Base-by-base conservation (phyloP, 176 grass and related monocot genomes). In the Areca catechu region DNA sequence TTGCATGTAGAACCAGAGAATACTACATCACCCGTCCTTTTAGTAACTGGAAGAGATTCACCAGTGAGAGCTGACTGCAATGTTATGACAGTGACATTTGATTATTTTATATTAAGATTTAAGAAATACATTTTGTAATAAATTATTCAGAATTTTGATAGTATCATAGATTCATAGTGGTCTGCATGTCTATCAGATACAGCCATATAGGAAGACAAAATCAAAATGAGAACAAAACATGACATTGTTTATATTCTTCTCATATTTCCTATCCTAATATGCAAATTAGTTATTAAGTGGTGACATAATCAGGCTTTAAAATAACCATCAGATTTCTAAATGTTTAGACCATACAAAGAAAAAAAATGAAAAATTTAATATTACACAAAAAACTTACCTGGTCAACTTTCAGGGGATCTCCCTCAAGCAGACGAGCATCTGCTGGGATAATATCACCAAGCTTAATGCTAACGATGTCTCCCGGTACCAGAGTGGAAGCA, bases 321-420 rank as follows among this genome's bases (percentile, higher is more conserved):
- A 43, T 43, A 43, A 43, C 34, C 10, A 12, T 10, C 34, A 43
- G 34, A 12, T 43, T 43, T 43, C 34, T 43, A 12, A 14, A 12
- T 9, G 34, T 43, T 43, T 43, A 43, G 34, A 43, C 9, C 34
- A 43, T 43, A 43, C 34, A 14, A 43, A 14, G 34, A 43, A 43
- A 43, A 12, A 43, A 43, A 43, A 43, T 12, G 2, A 14, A 10
- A 43, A 14, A 29, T 6, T 29, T 6, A 29, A 29, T 29, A 29
- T 14, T 43, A 2, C 9, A 14, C 9, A 71, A 20, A 63, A 20
- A 4, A n/a, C 18, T 77, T 77, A 63, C 89, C 81, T 89, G 89
- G 25, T 95, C 89, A 68, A 95, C 85, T 82, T 95, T 89, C 1
- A 95, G 48, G 74, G 81, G 81, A 77, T 95, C 89, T 27, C 84